phyloP scores from a whole-genome alignment of 2,329 filamentous ascomycete species.

The Zelopaecilomyces penicillatus region DNA sequence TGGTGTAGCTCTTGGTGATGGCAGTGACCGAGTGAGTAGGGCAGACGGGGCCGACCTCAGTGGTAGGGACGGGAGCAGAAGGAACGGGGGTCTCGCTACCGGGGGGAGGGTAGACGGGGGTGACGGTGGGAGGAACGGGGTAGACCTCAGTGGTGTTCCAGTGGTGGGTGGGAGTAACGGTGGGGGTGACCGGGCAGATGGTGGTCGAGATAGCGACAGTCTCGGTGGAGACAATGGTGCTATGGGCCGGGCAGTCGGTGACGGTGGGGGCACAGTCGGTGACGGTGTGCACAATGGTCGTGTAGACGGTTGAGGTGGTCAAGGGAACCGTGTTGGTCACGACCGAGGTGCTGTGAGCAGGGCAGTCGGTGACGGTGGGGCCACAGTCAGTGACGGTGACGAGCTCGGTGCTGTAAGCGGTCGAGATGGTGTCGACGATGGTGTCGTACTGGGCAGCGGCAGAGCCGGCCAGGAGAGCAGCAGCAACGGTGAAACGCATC shows the following conservation, averaged over 20 bases:
- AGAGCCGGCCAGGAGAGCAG: constrained; percentile 33
- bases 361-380: constrained; percentile 54
- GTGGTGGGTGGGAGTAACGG: constrained; percentile 12
- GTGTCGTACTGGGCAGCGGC: constrained; percentile 11
- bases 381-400: constrained; percentile 55
- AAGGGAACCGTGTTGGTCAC: constrained; percentile 31
- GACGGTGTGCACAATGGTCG: constrained; percentile 51
- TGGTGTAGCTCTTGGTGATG: constrained; percentile 49
- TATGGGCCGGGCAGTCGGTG: constrained; percentile 50
- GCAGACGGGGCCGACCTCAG: constrained; percentile 13
- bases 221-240: constrained; percentile 28
- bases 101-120: constrained; percentile 6
- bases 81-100: constrained; percentile 1
- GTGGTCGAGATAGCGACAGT: constrained; percentile 32
- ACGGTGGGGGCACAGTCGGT: constrained; percentile 52
- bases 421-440: constrained; percentile 26
- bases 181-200: constrained; percentile 28
- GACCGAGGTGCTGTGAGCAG: constrained; percentile 29
- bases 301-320: constrained; percentile 48
- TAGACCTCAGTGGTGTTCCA: constrained; percentile 4
- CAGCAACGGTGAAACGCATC: constrained; percentile 52
- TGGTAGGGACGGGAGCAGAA: constrained; percentile 6
- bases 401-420: constrained; percentile 50
- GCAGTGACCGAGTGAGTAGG: constrained; percentile 37
- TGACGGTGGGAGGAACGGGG: constrained; percentile 12